A percentile compares a stretch with the other conserved stretches of the same genome.
Evolutionary conservation across 2,329 filamentous ascomycete species (phyloP).

Genomic region (Aspergillus puulaauensis): DNA sequence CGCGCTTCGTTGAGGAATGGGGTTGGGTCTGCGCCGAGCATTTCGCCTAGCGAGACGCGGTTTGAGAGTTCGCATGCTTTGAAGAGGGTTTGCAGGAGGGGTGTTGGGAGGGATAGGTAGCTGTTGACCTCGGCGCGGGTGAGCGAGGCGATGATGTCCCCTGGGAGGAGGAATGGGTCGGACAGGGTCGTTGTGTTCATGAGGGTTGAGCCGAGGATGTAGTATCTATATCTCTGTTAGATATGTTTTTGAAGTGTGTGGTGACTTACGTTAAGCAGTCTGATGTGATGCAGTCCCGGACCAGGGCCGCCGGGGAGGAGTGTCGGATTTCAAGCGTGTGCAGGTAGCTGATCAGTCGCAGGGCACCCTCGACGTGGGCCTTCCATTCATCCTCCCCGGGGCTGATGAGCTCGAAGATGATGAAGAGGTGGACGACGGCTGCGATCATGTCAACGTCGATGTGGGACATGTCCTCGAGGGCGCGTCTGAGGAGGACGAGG

Average conservation of each 20-base stretch:
- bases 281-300: background rate
- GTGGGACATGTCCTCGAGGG: background rate
- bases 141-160: background rate
- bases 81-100: conserved; percentile 4
- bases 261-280: background rate
- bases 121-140: conserved; percentile 3
- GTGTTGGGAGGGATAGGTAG: conserved; percentile 3
- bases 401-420: conserved; percentile 5
- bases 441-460: conserved; percentile 1
- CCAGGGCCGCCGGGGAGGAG: background rate
- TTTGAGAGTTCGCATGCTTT: conserved; percentile 5
- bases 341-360: background rate
- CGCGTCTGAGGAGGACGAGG: background rate
- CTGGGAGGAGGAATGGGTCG: background rate
- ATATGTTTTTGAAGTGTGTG: too few species aligned
- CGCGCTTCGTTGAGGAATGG: background rate
- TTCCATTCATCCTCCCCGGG: conserved; percentile 1
- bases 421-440: conserved; percentile 4
- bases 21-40: background rate
- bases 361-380: conserved; percentile 2
- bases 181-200: background rate
- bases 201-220: background rate
- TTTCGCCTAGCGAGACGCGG: background rate
- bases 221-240: background rate
- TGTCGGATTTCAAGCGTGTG: background rate